Base-by-base conservation (phyloP, 352 stramenopile genomes). In the Pythium oligandrum region DNA sequence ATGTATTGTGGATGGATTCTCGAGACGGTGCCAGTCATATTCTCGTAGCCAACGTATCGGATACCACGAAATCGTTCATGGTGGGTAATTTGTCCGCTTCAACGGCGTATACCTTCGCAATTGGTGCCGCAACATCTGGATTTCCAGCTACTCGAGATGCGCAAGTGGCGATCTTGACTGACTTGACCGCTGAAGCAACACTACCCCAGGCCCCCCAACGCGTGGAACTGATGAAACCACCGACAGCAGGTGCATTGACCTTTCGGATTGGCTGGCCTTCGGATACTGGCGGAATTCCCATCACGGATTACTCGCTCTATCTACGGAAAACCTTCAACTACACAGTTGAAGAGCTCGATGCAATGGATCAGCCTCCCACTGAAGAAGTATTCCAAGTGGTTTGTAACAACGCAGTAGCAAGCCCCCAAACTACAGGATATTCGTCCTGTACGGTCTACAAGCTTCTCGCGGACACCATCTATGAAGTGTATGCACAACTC, bases 401-500 rank as follows among this genome's bases (percentile, higher is more conserved):
- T 0, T 82, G 45, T 26, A 43, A 56, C 9, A 36, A 42, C 6
- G n/a, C 40, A 42, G 12, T 12, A 8, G 38, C 7, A 12, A 8
- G 12, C 1, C 7, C 12, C 38, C 7, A 42, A 8, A n/a, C 4
- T 49, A n/a, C 4, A 34, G 33, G 2, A 64, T 26, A 26, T 26
- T 26, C 17, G 17, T 26, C 42, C 4, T 88, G 78, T 44, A 70
- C 43, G 1, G 57, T 68, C 5, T 78, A 66, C 44, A 73, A 62
- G 4, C 57, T 88, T 0, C 42, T 82, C 30, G 53, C 53, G 2
- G 43, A 35, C 2, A 71, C 66, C 37, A 70, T 36, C n/a, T 88
- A 86, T 43, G 75, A 85, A 53, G 48, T 70, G 0, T 86, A 75
- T 49, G 55, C 69, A 17, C 61, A 64, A 1, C 60, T 83, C 6